Percentiles rank a stretch among this genome's conserved stretches.
phyloP scores from a whole-genome alignment of 257 asterid species.

The Sherardia arvensis region DNA sequence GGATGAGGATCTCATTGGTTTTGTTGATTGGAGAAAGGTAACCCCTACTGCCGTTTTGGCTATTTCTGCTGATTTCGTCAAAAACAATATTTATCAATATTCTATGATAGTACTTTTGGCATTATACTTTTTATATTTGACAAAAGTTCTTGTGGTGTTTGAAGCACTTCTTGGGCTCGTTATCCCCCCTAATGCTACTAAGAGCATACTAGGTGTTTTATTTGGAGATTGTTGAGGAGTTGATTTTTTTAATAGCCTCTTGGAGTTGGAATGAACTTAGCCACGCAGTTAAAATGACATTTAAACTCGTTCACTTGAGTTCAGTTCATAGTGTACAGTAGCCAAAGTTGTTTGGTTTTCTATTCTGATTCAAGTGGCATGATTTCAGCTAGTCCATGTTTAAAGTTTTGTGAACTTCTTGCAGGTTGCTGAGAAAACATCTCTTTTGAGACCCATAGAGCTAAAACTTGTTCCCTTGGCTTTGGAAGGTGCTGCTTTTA shows the following conservation, averaged over 20 bases:
- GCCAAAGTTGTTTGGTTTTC: background rate
- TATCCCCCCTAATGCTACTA: background rate
- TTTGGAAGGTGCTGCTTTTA: conserved; percentile 90
- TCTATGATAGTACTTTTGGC: background rate
- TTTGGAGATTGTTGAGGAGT: background rate
- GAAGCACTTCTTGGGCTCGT: background rate
- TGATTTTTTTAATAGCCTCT: background rate
- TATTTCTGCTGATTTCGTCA: background rate
- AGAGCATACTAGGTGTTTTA: background rate
- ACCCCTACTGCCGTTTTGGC: conserved; percentile 6
- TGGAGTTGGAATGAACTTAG: background rate
- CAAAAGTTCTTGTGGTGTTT: background rate
- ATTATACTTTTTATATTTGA: background rate
- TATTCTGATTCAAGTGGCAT: background rate
- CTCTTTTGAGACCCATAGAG: conserved; percentile 88
- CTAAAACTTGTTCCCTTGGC: conserved; percentile 76
- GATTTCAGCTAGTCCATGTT: background rate
- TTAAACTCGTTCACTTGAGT: background rate
- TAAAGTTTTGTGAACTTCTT: background rate
- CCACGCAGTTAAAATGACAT: background rate
- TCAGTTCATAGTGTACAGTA: background rate
- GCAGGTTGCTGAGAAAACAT: conserved; percentile 96
- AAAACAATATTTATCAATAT: background rate
- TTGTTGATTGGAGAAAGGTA: conserved; percentile 93
- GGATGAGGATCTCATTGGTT: conserved; percentile 79